These are phyloP conservation scores for Colletotrichum paranaense DNA, from an alignment of 2,329 filamentous ascomycete genomes.

Conservation along the genomic window DNA sequence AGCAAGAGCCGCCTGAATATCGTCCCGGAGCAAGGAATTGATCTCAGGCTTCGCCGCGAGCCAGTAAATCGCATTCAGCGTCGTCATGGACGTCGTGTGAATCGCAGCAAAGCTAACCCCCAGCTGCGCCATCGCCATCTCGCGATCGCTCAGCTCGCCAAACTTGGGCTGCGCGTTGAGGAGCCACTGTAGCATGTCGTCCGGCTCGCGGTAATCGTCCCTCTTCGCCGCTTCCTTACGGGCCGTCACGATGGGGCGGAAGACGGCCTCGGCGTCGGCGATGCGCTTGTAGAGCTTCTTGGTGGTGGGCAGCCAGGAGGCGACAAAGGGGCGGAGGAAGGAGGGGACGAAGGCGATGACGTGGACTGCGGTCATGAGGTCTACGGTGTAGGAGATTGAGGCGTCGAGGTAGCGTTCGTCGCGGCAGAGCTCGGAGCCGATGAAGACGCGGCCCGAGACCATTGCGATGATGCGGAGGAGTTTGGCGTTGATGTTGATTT, in stretches of 20 bases:
- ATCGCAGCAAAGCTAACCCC: conserved; percentile 61
- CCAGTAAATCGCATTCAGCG: conserved; percentile 59
- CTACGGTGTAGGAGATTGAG: conserved; percentile 55
- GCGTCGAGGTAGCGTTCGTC: conserved; percentile 56
- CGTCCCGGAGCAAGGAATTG: conserved; percentile 61
- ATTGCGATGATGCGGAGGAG: conserved; percentile 59
- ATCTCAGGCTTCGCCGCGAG: conserved; percentile 62
- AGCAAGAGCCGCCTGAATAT: conserved; percentile 55
- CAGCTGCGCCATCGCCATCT: conserved; percentile 55
- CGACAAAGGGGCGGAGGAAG: conserved; percentile 48
- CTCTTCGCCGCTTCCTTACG: conserved; percentile 38
- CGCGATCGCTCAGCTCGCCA: conserved; percentile 43
- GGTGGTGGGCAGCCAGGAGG: conserved; percentile 47
- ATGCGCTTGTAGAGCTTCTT: conserved; percentile 47
- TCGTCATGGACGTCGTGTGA: conserved; percentile 59
- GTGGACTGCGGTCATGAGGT: conserved; percentile 38
- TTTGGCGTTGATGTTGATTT: conserved; percentile 51
- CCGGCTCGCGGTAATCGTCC: conserved; percentile 44
- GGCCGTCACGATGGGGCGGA: conserved; percentile 48
- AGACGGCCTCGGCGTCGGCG: conserved; percentile 46
- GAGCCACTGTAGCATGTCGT: conserved; percentile 63
- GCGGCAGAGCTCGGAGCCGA: conserved; percentile 58
- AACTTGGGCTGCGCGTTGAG: conserved; percentile 51
- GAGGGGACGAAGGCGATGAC: conserved; percentile 20
- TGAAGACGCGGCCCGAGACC: conserved; percentile 58